These are phyloP conservation scores for Curvularia sp. DNA, from an alignment of 2,329 filamentous ascomycete genomes.

Conservation along the genomic window DNA sequence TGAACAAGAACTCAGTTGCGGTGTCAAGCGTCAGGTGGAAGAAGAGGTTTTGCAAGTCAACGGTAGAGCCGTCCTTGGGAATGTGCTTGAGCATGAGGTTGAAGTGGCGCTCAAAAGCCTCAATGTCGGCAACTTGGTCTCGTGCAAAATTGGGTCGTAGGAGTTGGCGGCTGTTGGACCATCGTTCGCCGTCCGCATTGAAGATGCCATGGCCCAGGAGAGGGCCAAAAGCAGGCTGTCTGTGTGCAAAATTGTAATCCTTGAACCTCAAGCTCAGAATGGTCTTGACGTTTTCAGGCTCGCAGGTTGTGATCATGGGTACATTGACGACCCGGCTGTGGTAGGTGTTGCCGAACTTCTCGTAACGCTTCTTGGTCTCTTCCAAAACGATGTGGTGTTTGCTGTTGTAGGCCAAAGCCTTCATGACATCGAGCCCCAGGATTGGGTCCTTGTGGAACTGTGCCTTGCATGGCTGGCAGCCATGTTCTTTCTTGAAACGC, in stretches of 20 bases:
- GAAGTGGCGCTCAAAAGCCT: conserved; percentile 67
- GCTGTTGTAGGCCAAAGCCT: conserved; percentile 49
- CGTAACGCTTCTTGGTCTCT: conserved; percentile 34
- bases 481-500: conserved; percentile 52
- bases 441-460: conserved; percentile 63
- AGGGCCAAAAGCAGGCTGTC: conserved; percentile 48
- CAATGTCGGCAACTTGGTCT: conserved; percentile 61
- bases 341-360: conserved; percentile 49
- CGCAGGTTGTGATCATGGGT: conserved; percentile 51
- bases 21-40: conserved; percentile 59
- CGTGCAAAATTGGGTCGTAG: conserved; percentile 63
- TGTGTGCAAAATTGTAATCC: conserved; percentile 53
- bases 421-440: conserved; percentile 60
- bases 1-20: conserved; percentile 59
- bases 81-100: conserved; percentile 65
- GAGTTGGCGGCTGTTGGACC: conserved; percentile 53
- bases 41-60: conserved; percentile 53
- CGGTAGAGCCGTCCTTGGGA: conserved; percentile 58
- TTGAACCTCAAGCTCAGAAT: conserved; percentile 56
- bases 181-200: conserved; percentile 54
- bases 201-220: conserved; percentile 57
- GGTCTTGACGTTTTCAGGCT: conserved; percentile 58
- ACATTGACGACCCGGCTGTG: conserved; percentile 47
- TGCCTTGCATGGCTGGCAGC: conserved; percentile 55
- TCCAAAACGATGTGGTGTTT: conserved; percentile 36